phyloP scores from a whole-genome alignment of 345 rosid genomes.

The Odontarrhena argentea region DNA sequence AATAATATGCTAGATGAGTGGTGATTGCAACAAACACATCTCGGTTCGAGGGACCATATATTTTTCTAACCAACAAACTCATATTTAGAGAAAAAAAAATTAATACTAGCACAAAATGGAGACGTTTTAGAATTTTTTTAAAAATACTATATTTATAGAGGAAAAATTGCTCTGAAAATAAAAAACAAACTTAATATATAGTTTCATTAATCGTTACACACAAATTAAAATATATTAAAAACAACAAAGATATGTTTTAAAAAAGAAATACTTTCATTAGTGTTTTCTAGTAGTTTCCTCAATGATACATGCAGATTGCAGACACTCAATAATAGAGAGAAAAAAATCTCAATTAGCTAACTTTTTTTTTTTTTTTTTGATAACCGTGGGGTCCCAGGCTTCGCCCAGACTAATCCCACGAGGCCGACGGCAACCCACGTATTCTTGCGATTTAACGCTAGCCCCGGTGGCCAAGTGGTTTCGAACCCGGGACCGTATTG shows the following conservation, averaged over 20 bases:
- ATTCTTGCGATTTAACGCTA: too few relatives aligned
- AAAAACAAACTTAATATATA: neutral
- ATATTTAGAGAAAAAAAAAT: neutral
- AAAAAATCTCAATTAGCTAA: neutral
- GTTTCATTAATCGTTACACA: neutral
- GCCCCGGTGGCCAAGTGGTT: too few relatives aligned
- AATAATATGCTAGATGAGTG: constrained; percentile 28
- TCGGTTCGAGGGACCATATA: constrained; percentile 23
- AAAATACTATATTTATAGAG: neutral
- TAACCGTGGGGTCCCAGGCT: too few relatives aligned
- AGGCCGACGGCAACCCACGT: too few relatives aligned
- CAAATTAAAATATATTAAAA: neutral
- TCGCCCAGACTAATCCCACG: too few relatives aligned
- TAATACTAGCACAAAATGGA: neutral
- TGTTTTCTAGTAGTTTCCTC: constrained; percentile 14
- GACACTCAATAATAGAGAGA: neutral
- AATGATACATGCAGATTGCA: neutral
- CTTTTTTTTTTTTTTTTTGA: too few relatives aligned
- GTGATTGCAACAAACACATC: constrained; percentile 28
- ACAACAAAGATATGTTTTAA: neutral
- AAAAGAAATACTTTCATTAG: neutral
- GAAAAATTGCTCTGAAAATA: neutral
- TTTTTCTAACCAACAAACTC: neutral
- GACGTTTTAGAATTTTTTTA: neutral
- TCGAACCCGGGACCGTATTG: too few relatives aligned